Percentiles rank a stretch among this genome's conserved stretches.
phyloP scores from a whole-genome alignment of 2,329 filamentous ascomycete species.

The Pseudogymnoascus sp. region DNA sequence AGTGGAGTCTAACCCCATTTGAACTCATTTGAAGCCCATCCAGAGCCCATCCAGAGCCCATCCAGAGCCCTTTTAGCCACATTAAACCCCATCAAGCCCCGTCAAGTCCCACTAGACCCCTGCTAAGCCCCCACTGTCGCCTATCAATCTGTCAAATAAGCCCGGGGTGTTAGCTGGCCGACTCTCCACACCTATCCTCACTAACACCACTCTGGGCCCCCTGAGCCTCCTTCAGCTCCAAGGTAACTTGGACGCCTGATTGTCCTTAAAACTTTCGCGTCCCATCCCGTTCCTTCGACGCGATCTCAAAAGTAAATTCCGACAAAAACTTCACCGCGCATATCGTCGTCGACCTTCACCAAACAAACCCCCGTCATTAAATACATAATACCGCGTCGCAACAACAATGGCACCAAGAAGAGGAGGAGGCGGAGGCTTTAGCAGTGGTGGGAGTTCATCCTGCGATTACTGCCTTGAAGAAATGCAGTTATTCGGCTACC shows the following conservation, averaged over 20 bases:
- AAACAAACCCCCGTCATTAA: neutral
- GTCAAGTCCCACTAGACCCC: neutral
- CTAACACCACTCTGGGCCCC: neutral
- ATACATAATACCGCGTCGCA: neutral
- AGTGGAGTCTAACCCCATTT: neutral
- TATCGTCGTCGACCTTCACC: neutral
- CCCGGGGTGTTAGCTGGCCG: neutral
- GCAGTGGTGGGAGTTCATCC: neutral
- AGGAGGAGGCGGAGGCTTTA: neutral
- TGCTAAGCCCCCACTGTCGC: neutral
- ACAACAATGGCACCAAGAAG: neutral
- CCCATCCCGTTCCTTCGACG: neutral
- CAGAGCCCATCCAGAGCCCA: neutral
- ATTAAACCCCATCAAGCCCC: neutral
- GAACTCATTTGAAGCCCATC: neutral
- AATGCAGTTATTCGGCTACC: neutral
- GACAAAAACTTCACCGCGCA: neutral
- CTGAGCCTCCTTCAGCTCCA: neutral
- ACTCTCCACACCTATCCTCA: neutral
- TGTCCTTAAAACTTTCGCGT: neutral
- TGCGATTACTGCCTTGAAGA: neutral
- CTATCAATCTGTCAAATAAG: conserved; percentile 1
- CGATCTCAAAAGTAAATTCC: neutral
- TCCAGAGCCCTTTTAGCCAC: neutral
- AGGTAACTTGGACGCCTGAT: neutral